These are phyloP conservation scores for Eucommia ulmoides DNA, from an alignment of 257 asterid genomes.

Conservation along the genomic window DNA sequence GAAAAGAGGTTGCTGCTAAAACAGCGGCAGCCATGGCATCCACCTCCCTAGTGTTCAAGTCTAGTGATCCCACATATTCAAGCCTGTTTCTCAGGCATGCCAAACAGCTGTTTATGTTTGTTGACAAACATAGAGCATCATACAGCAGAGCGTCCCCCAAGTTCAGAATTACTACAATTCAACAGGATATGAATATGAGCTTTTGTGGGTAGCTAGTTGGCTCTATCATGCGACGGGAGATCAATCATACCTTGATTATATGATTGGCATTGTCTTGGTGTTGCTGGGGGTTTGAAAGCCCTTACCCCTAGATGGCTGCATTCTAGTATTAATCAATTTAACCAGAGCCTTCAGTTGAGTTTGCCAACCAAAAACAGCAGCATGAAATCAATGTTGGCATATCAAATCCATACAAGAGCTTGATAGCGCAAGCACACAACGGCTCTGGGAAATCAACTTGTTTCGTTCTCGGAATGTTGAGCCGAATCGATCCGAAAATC, in stretches of 20 bases:
- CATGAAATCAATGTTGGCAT: no score
- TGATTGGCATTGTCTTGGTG: no score
- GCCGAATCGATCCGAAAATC: no score
- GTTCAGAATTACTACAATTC: conserved; percentile 61
- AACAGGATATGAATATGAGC: conserved; percentile 86
- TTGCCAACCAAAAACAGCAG: no score
- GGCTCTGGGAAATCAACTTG: no score
- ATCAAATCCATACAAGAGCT: no score
- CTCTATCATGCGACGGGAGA: conserved; percentile 79
- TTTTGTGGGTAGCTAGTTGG: conserved; percentile 94
- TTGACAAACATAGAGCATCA: conserved; percentile 41
- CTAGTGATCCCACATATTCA: conserved; percentile 38
- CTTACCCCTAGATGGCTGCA: no score
- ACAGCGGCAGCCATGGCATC: conserved; percentile 88
- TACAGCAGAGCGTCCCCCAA: conserved; percentile 64
- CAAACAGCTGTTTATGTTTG: conserved; percentile 50
- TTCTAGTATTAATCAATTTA: no score
- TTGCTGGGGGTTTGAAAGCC: no score
- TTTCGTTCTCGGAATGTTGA: no score
- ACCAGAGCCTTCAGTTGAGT: no score
- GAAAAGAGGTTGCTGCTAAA: conserved; percentile 82
- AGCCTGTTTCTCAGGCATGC: conserved; percentile 57
- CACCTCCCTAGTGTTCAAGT: conserved; percentile 60
- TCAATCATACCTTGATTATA: conserved; percentile 34
- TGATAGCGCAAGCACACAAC: no score